A percentile compares a stretch with the other conserved stretches of the same genome.
phyloP scores from a whole-genome alignment of 2,329 filamentous ascomycete species.

The Aspergillus sp. region DNA sequence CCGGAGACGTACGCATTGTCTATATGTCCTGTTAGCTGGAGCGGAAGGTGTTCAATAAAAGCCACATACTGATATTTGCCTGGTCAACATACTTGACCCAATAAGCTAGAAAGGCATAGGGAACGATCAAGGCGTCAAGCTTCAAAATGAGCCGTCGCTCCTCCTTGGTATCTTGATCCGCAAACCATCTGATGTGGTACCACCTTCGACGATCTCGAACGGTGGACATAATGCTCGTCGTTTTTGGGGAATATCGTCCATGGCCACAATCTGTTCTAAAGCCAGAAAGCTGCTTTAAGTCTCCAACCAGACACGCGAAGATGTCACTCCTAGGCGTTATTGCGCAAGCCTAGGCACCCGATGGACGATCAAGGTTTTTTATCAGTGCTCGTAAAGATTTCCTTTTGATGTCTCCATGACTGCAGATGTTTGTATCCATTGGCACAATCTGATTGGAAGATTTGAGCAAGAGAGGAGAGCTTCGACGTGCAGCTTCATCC shows the following conservation, averaged over 20 bases:
- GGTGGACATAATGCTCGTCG: conserved; percentile 8
- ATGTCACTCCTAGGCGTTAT: conserved; percentile 6
- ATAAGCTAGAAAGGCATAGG: conserved; percentile 57
- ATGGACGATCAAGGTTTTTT: background rate
- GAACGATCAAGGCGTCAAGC: conserved; percentile 57
- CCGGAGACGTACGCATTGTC: conserved; percentile 59
- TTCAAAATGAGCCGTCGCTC: conserved; percentile 56
- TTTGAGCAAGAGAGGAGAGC: background rate
- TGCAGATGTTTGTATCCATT: background rate
- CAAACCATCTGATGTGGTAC: conserved; percentile 47
- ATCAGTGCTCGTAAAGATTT: background rate
- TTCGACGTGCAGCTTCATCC: background rate
- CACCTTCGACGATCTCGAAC: conserved; percentile 17
- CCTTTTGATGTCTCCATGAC: background rate
- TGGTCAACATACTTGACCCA: conserved; percentile 60
- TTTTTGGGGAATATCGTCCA: background rate
- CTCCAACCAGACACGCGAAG: background rate
- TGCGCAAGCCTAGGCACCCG: conserved; percentile 4
- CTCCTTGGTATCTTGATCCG: conserved; percentile 49
- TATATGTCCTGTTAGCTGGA: conserved; percentile 18
- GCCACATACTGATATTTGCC: conserved; percentile 51
- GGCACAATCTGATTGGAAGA: background rate
- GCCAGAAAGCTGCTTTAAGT: background rate
- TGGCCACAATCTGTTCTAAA: background rate
- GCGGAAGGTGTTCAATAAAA: background rate